Evolutionary conservation across 23 red algal species (phyloP).

Genomic region (Agarophyton chilense): DNA sequence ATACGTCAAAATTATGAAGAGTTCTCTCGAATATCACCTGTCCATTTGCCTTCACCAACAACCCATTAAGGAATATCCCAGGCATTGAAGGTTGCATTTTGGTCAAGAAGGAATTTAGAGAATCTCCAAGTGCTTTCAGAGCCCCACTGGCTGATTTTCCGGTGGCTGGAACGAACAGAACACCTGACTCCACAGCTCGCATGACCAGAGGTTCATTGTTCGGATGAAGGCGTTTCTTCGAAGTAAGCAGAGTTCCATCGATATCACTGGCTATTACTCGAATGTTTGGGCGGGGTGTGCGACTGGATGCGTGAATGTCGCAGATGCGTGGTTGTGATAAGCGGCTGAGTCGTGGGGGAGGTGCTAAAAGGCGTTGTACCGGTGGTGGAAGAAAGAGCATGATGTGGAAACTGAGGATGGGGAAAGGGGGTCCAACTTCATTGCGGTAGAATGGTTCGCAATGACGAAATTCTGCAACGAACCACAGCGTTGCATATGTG

Average conservation of each 20-base stretch:
- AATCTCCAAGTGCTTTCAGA: constrained; percentile 46
- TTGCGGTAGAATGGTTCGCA: background rate
- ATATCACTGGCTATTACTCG: constrained; percentile 34
- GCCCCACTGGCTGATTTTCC: constrained; percentile 81
- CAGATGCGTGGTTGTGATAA: background rate
- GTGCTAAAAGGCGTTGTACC: background rate
- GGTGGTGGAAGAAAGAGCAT: background rate
- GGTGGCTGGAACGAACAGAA: constrained; percentile 71
- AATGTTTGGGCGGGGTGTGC: background rate
- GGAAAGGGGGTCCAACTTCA: background rate
- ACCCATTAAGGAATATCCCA: constrained; percentile 85
- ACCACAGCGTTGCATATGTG: background rate
- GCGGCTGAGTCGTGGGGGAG: background rate
- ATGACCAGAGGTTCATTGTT: constrained; percentile 5
- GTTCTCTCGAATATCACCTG: constrained; percentile 56
- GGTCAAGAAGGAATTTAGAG: background rate
- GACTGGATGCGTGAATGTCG: background rate
- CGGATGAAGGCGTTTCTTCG: constrained; percentile 13
- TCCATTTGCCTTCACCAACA: constrained; percentile 72
- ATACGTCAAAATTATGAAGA: constrained; percentile 33
- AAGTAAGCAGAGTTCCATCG: constrained; percentile 44
- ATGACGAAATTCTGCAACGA: background rate
- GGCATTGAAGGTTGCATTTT: constrained; percentile 31
- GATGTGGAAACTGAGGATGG: background rate
- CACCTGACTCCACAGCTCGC: constrained; percentile 2